Evolutionary conservation across 164 flowering plant genomes (phyloP), one percentile per base, ranked within the genome.

Genomic region (Protea cynaroides): DNA sequence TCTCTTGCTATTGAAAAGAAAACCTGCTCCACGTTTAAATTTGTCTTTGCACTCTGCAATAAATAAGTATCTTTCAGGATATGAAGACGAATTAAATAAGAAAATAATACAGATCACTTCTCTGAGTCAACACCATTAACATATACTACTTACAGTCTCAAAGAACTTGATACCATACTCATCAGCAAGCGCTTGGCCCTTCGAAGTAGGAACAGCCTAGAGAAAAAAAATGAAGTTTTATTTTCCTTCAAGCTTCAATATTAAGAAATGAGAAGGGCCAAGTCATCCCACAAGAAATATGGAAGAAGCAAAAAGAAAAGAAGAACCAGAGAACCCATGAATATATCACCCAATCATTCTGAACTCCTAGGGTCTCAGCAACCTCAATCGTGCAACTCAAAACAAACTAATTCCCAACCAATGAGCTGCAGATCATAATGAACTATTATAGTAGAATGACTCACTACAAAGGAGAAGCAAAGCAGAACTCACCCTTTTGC

Each of bases 101-200:
- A 17, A 9, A 40, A 29, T 29, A 29, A 29, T 29, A 29, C 34
- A 29, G 34, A 29, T 2, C 2, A 29, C 34, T 29, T 29, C 56
- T 15, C 8, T 12, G n/a, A 5, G 52, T 12, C 18, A 52, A 9
- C 18, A 37, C 37, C 24, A 34, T 5, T 4, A 49, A n/a, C 36
- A 21, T 22, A 34, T 13, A 14, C 7, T 55, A 74, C 87, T 82
- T 72, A 86, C 94, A 57, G 94, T 87, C 73, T 87, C 89, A 63
- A 86, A 87, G 70, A 87, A 87, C 65, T 87, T 82, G 69, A 87
- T 86, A 34, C 89, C 90, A 57, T 86, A 86, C 67, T 87, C 94
- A 71, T 86, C 94, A 61, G 94, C 94, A 62, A 87, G 89, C 68
- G 94, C 90, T 77, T 87, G 93, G 49, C 90, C 90, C 75, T 80